Conservation (phyloP, 805 yeast genomes). For the Komagataella kurtzmanii region DNA sequence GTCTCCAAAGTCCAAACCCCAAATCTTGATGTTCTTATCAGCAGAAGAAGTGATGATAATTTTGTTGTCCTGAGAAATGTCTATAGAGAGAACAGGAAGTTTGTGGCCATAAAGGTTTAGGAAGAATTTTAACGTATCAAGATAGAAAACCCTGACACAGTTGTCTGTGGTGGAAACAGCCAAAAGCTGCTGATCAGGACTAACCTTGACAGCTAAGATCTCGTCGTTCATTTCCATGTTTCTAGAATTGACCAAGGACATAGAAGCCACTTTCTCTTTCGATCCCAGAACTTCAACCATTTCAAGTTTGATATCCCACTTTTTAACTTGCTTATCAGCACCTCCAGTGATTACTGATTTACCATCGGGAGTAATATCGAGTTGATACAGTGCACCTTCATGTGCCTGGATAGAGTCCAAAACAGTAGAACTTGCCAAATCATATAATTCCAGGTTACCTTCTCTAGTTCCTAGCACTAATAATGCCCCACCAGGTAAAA, state of each 20-base stretch:
- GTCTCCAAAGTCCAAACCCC: constrained; percentile 99
- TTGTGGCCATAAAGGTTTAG: constrained; percentile 92
- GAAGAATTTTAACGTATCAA: constrained; percentile 78
- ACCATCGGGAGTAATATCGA: constrained; percentile 82
- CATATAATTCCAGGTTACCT: constrained; percentile 77
- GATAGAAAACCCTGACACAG: constrained; percentile 89
- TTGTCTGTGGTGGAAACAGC: constrained; percentile 83
- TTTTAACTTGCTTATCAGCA: constrained; percentile 80
- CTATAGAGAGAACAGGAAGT: constrained; percentile 86
- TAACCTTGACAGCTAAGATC: constrained; percentile 62
- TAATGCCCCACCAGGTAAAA: constrained; percentile 85
- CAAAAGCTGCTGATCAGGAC: constrained; percentile 64
- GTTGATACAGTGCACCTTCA: constrained; percentile 76
- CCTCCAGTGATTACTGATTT: constrained; percentile 81
- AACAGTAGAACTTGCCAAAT: constrained; percentile 69
- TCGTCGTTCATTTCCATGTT: constrained; percentile 84
- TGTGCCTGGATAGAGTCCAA: constrained; percentile 66
- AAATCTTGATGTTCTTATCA: constrained; percentile 90
- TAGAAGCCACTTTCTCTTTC: constrained; percentile 27
- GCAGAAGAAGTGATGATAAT: constrained; percentile 88
- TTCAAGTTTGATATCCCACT: constrained; percentile 73
- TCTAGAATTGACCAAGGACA: constrained; percentile 60
- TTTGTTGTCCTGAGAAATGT: constrained; percentile 82
- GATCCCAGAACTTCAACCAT: constrained; percentile 66
- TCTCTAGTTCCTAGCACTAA: constrained; percentile 80